Base-by-base conservation (phyloP, 2,329 filamentous ascomycete species). In the Pseudogymnoascus verrucosus region DNA sequence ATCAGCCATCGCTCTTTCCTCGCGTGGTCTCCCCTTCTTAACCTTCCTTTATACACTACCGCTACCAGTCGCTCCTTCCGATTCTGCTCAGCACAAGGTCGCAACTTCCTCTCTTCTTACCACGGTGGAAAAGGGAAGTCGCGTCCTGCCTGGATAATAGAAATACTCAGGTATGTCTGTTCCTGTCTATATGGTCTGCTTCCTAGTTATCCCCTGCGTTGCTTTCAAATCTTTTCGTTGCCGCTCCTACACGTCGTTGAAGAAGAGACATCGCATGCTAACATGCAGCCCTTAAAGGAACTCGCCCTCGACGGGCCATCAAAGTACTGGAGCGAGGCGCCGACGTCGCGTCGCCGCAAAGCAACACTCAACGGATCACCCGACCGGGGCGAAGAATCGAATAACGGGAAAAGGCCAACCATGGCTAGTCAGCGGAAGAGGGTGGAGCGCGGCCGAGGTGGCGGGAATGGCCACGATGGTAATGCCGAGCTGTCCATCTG, bases 81-180 rank as follows among this genome's bases (percentile, higher is more conserved):
- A 19, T 21, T 21, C 51, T 57, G 11, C 51, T 36, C 51, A 36
- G 16, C 51, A 34, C 51, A 57, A 57, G 51, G 23, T 57, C 51
- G 51, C 51, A 57, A 57, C 51, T 57, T 57, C 51, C 51, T 57
- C 51, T 57, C 11, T 57, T 34, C 51, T 34, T 57, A 57, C 28
- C 51, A 31, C 51, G 51, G 51, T 57, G 5, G 51, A 36, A 34
- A 57, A 57, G 10, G 51, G 51, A 57, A 57, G 51, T 57, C 51
- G 51, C 51, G 51, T 57, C 19, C 34, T 57, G 28, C 51, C 51
- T 57, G 51, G 51, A 57, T n/a, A 57, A 57, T 57, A 57, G 51
- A 57, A 54, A 57, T 57, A 57, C 51, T 57, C 51, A 57, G 51
- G 51, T 57, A 57, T 57, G 51, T 57, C 51, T 57, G 51, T 57